Base-by-base conservation (phyloP, 768 basidiomycete genomes). In the Cystofilobasidium macerans region DNA sequence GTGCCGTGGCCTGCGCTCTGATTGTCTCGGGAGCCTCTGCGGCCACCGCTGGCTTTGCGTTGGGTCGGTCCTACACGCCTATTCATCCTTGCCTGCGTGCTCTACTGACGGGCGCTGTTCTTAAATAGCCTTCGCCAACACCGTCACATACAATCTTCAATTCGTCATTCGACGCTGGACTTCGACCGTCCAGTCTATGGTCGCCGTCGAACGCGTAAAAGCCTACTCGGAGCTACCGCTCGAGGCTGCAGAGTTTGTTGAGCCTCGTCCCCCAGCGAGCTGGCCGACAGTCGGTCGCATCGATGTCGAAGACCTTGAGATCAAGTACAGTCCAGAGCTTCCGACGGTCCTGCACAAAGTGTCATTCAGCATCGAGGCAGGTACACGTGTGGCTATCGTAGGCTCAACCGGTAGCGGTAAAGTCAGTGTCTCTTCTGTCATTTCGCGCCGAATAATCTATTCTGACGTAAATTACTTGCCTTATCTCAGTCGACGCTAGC, bases 51-150 rank as follows among this genome's bases (percentile, higher is more conserved):
- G 91, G 90, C 8, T 64, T 68, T 40, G 61, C 61, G 5, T 56
- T 68, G 8, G 32, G 54, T 57, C 9, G 11, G 18, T 38, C 22
- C 22, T 56, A 5, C 13, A 5, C 42, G 12, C 4, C 42, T 18
- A 4, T 12, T 4, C 36, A 38, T 38, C 8, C 7, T 14, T 38
- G 42, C 16, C 4, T 18, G 28, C 28, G 8, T 53, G 11, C 33
- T 12, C 16, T 3, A 56, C 53, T 56, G 33, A 35, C 53, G 7
- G 36, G 28, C 4, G 53, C 13, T 24, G 9, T 24, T 94, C 73
- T 85, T 88, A 9, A n/a, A 78, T 94, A n/a, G 83, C 89, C 0
- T 97, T 97, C 71, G 87, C 89, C 7, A 82, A 83, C 7, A 86
- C 84, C 0, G 82, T 93, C 64, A 85, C 85, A 1, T 78, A 76